Base-by-base conservation (phyloP, 1,284 basidiomycete species). In the Ceraceosorus guamensis region DNA sequence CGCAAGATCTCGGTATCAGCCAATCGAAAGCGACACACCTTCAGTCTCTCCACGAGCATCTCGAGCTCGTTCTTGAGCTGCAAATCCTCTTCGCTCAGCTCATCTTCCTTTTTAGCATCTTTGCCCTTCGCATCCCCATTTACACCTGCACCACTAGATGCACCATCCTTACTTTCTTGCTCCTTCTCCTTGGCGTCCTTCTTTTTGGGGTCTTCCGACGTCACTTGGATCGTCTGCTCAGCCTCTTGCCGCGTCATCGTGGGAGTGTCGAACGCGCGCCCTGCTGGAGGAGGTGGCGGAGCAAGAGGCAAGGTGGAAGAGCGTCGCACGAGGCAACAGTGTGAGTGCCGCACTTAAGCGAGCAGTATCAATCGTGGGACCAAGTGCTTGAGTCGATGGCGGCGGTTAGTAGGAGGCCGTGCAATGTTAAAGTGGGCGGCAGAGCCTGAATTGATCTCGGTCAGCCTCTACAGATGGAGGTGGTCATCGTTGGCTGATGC, bases 61-160 rank as follows among this genome's bases (percentile, higher is more conserved):
- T 98, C 95, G 35, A 99, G 83, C 79, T 98, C 92, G 60, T 85
- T 87, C 79, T 90, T 90, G 60, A 99, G 84, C 75, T 93, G 89
- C 37, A 87, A 80, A 77, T 98, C 95, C 78, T 98, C 93, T 75
- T 98, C 95, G 55, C 67, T 74, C 24, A 93, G 79, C 67, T 93
- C 91, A 68, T 90, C 86, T 51, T 84, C 86, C 63, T 89, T 86
- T 48, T 81, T 83, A 37, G 76, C 83, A 79, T 71, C 16, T 59
- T 69, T 69, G 47, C 46, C 57, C 31, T 61, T 63, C 48, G 55
- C 57, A 13, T 63, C 62, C 43, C n/a, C 56, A 55, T 46, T 32
- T 10, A 48, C 62, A 64, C 35, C 64, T 64, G 48, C 56, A 52
- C 68, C 60, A 48, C 66, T 50, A 32, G 52, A 50, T 18, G 60